Evolutionary conservation across 495 filamentous ascomycete species (phyloP).

Genomic region (Xylaria curta): DNA sequence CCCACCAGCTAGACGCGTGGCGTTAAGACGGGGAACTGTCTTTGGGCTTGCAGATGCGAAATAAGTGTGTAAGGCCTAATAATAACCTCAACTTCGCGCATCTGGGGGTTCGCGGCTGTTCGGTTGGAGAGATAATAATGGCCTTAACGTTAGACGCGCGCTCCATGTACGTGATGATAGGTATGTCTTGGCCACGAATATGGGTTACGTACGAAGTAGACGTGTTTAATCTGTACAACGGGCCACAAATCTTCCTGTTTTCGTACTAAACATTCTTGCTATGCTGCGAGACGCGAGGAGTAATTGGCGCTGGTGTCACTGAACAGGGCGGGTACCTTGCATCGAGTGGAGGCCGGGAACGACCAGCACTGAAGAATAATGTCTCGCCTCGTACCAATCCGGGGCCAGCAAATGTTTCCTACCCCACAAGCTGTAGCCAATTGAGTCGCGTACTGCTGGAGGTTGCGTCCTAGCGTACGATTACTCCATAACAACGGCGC

Average conservation of each 20-base stretch:
- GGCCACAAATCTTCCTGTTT: neutral
- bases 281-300: slow-evolving; percentile 3
- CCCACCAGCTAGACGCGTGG: neutral
- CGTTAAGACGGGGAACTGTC: neutral
- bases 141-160: slow-evolving; percentile 19
- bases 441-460: neutral
- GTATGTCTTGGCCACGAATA: slow-evolving; percentile 9
- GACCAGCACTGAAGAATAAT: neutral
- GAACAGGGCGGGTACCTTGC: slow-evolving; percentile 19
- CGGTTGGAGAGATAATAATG: neutral
- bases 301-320: slow-evolving; percentile 16
- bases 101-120: slow-evolving; percentile 16
- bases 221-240: neutral
- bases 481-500: neutral
- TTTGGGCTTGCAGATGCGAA: neutral
- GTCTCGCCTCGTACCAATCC: slow-evolving; percentile 3
- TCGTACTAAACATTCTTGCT: neutral
- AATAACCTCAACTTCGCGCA: slow-evolving; percentile 1
- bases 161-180: neutral
- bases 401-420: neutral
- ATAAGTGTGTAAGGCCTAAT: neutral
- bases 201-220: neutral
- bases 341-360: neutral
- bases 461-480: neutral
- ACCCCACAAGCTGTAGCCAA: slow-evolving; percentile 3